phyloP scores from a whole-genome alignment of 2,329 filamentous ascomycete genomes.

The Scleromitrula shiraiana region DNA sequence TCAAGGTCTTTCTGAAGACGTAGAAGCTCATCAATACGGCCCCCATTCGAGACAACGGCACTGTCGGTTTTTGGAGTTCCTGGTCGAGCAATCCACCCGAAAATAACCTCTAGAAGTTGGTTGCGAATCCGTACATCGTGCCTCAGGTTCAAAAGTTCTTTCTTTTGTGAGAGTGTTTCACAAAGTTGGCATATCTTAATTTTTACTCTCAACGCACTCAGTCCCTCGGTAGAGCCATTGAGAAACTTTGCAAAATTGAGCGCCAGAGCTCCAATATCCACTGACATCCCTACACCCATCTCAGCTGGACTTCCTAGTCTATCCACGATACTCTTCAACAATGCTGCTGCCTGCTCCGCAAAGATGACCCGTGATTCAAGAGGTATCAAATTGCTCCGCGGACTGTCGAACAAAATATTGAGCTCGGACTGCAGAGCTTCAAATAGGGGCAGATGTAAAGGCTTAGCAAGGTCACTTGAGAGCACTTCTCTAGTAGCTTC shows the following conservation, averaged over 20 bases:
- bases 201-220: constrained; percentile 53
- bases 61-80: constrained; percentile 40
- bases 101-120: constrained; percentile 59
- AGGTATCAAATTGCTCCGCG: constrained; percentile 41
- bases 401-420: constrained; percentile 52
- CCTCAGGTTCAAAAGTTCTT: constrained; percentile 59
- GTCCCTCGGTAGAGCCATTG: constrained; percentile 48
- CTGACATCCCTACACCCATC: constrained; percentile 51
- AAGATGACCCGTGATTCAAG: constrained; percentile 57
- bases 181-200: constrained; percentile 62
- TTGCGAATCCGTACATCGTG: constrained; percentile 63
- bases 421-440: constrained; percentile 58
- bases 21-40: constrained; percentile 47
- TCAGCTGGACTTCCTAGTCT: constrained; percentile 56
- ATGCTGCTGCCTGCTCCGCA: constrained; percentile 57
- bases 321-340: constrained; percentile 56
- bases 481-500: constrained; percentile 61
- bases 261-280: constrained; percentile 55
- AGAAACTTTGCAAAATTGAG: constrained; percentile 61
- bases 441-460: constrained; percentile 55
- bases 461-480: constrained; percentile 54
- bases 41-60: constrained; percentile 30
- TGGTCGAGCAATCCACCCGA: constrained; percentile 59
- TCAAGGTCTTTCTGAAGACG: constrained; percentile 59
- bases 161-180: constrained; percentile 56